These are phyloP conservation scores for Neurospora sp. DNA, from an alignment of 495 filamentous ascomycete genomes.

Conservation along the genomic window DNA sequence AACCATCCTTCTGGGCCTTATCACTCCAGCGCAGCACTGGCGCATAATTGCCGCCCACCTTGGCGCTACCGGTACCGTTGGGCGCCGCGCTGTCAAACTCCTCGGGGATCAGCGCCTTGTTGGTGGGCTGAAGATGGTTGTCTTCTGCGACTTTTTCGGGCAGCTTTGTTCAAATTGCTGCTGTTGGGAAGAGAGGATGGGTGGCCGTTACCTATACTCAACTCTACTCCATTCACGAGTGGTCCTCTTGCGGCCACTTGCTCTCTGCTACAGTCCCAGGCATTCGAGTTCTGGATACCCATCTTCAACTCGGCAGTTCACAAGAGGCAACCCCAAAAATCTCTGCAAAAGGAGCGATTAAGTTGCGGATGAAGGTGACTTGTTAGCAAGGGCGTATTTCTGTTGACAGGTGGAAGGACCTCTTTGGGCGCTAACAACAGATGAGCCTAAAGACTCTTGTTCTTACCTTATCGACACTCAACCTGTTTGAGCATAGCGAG, in stretches of 20 bases:
- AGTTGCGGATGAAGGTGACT: neutral
- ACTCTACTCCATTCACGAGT: no score
- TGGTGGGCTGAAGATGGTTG: neutral
- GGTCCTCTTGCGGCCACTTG: no score
- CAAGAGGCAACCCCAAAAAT: no score
- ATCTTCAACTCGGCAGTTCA: no score
- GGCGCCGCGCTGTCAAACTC: slow-evolving; percentile 67
- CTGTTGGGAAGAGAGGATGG: no score
- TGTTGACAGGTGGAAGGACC: neutral
- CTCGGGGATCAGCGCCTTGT: slow-evolving; percentile 62
- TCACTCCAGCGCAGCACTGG: slow-evolving; percentile 74
- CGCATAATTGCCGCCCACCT: slow-evolving; percentile 71
- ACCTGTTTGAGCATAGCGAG: neutral
- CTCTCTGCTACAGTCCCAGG: no score
- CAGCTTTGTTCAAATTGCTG: no score
- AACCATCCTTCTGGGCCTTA: slow-evolving; percentile 58
- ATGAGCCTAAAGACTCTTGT: neutral
- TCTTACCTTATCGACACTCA: neutral
- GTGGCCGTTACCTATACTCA: no score
- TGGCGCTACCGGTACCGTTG: slow-evolving; percentile 64
- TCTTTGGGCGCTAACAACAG: neutral
- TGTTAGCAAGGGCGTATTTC: neutral
- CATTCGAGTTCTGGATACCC: no score
- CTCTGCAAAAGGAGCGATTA: no score
- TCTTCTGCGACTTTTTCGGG: no score